Evolutionary conservation across 257 asterid genomes (phyloP).

Genomic region (Haberlea rhodopensis): DNA sequence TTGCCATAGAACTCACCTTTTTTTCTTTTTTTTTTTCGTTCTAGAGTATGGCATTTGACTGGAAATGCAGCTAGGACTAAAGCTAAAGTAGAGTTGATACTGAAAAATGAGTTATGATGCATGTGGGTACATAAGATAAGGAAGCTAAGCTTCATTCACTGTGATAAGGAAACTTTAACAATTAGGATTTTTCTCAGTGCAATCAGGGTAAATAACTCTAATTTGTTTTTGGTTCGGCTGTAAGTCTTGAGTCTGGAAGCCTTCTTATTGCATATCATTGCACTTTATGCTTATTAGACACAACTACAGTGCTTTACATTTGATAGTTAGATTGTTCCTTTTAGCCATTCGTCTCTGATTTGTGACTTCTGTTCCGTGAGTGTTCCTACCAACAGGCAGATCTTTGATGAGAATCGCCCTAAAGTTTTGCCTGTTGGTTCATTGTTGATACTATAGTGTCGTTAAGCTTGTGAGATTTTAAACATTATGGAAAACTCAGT

Average conservation of each 20-base stretch:
- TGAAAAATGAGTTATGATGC: background rate
- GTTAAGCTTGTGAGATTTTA: background rate
- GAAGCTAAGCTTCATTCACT: background rate
- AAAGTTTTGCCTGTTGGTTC: background rate
- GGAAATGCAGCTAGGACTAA: background rate
- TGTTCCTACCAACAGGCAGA: no score
- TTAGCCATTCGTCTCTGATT: no score
- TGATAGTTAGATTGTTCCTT: no score
- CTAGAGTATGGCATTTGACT: background rate
- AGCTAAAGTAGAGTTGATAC: background rate
- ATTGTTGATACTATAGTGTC: background rate
- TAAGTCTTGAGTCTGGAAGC: background rate
- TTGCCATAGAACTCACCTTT: background rate
- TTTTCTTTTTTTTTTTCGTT: no score
- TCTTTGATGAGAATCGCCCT: background rate
- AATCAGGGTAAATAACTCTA: background rate
- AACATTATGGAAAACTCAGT: background rate
- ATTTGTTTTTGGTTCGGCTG: background rate
- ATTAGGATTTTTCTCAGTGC: background rate
- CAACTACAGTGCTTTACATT: background rate
- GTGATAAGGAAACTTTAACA: background rate
- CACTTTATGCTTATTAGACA: background rate
- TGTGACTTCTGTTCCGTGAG: no score
- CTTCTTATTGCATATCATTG: background rate
- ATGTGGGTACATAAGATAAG: background rate